phyloP scores from a whole-genome alignment of 2,329 filamentous ascomycete genomes.

The Hypoxylon sp. region DNA sequence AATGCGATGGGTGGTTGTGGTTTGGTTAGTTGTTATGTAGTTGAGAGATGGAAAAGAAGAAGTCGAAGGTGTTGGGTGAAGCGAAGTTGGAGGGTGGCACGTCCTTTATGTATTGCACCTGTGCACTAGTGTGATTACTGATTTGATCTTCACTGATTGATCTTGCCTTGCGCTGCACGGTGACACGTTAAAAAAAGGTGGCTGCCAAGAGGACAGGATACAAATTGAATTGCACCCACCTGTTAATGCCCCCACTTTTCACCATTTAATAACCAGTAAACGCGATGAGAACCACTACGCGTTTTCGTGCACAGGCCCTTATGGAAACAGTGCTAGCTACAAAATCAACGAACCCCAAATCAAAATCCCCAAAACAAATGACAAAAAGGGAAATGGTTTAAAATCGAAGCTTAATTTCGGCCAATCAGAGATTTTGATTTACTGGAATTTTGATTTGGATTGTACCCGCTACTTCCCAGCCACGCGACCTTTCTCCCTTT shows the following conservation, averaged over 20 bases:
- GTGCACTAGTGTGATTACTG: conserved; percentile 64
- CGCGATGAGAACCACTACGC: conserved; percentile 30
- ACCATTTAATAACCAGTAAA: conserved; percentile 14
- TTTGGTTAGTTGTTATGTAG: too few species aligned
- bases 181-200: conserved; percentile 22
- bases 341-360: conserved; percentile 1
- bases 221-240: conserved; percentile 12
- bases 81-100: conserved; percentile 60
- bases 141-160: conserved; percentile 53
- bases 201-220: conserved; percentile 20
- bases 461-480: not conserved
- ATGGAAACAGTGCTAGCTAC: conserved; percentile 1
- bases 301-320: conserved; percentile 25
- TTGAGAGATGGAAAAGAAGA: conserved; percentile 46
- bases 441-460: conserved; percentile 6
- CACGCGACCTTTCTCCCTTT: too few species aligned
- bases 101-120: conserved; percentile 68
- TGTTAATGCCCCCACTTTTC: conserved; percentile 16
- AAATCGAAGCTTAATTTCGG: conserved; percentile 1
- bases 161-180: conserved; percentile 36
- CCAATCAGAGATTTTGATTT: conserved; percentile 34
- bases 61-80: conserved; percentile 57
- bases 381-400: conserved; percentile 24
- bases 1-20: conserved; percentile 43
- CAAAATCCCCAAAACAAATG: conserved; percentile 22